Conservation (phyloP, 129 eudicot species). For the Sambucus nigra region DNA sequence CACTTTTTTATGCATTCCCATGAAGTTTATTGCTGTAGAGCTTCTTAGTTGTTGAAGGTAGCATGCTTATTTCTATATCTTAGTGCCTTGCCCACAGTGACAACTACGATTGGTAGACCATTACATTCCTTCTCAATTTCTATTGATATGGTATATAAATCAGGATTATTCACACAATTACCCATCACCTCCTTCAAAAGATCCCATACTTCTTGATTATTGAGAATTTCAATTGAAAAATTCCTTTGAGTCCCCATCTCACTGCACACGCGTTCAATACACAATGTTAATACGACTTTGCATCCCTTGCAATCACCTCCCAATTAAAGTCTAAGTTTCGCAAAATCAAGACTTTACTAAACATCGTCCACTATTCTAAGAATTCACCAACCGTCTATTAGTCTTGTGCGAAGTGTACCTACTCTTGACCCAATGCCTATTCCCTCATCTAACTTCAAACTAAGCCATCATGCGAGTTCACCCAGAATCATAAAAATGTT, state of each 20-base stretch:
- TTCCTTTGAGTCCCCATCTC: neutral
- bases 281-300: constrained; percentile 4
- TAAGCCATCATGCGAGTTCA: constrained; percentile 4
- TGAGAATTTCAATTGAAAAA: neutral
- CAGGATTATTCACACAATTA: no score
- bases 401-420: neutral
- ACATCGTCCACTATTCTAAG: constrained; percentile 15
- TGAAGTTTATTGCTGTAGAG: neutral
- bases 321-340: neutral
- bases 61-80: neutral
- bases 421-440: neutral
- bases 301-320: neutral
- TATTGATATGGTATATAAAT: neutral
- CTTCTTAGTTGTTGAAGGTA: neutral
- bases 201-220: neutral
- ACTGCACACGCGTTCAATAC: neutral
- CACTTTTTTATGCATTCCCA: neutral
- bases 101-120: constrained; percentile 21
- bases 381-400: no score
- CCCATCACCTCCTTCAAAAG: neutral
- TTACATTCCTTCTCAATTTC: constrained; percentile 16
- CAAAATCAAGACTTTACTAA: neutral
- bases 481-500: neutral
- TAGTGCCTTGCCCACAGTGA: constrained; percentile 10
- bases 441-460: neutral